Conservation (phyloP, 495 filamentous ascomycete genomes). For the Tuber umbilicatum region DNA sequence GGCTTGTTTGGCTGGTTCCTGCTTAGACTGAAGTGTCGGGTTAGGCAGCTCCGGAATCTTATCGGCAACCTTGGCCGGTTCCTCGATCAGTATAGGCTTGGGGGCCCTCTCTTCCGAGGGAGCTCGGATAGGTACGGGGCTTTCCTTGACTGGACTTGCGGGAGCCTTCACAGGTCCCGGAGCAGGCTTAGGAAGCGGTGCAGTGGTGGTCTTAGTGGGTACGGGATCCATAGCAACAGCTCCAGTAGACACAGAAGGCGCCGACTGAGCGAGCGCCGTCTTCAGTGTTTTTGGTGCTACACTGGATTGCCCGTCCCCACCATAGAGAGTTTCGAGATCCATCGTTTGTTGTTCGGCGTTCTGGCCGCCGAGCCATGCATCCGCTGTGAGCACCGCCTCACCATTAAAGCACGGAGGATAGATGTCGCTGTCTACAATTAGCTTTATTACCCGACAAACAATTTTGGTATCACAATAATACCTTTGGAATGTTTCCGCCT, state of each 20-base stretch:
- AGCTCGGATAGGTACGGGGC: slow-evolving; percentile 49
- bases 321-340: slow-evolving; percentile 79
- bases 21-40: slow-evolving; percentile 20
- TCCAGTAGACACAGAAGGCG: slow-evolving; percentile 52
- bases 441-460: slow-evolving; percentile 5
- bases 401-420: slow-evolving; percentile 74
- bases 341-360: slow-evolving; percentile 79
- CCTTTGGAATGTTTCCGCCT: slow-evolving; percentile 91
- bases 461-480: slow-evolving; percentile 7
- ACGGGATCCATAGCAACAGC: slow-evolving; percentile 60
- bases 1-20: slow-evolving; percentile 45
- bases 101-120: slow-evolving; percentile 43
- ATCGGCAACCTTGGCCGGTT: slow-evolving; percentile 37
- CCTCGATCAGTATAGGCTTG: slow-evolving; percentile 21
- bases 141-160: slow-evolving; percentile 50
- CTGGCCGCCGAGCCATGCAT: slow-evolving; percentile 82
- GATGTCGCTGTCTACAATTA: slow-evolving; percentile 57
- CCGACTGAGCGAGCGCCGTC: background rate
- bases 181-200: slow-evolving; percentile 44
- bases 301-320: slow-evolving; percentile 58
- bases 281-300: slow-evolving; percentile 14
- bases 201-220: slow-evolving; percentile 48
- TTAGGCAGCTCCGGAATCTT: slow-evolving; percentile 23
- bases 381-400: slow-evolving; percentile 69
- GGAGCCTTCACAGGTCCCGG: slow-evolving; percentile 50